Percentiles rank a stretch among this genome's conserved stretches.
Evolutionary conservation across 495 filamentous ascomycete genomes (phyloP).

Genomic region (Entonaema liquescens): DNA sequence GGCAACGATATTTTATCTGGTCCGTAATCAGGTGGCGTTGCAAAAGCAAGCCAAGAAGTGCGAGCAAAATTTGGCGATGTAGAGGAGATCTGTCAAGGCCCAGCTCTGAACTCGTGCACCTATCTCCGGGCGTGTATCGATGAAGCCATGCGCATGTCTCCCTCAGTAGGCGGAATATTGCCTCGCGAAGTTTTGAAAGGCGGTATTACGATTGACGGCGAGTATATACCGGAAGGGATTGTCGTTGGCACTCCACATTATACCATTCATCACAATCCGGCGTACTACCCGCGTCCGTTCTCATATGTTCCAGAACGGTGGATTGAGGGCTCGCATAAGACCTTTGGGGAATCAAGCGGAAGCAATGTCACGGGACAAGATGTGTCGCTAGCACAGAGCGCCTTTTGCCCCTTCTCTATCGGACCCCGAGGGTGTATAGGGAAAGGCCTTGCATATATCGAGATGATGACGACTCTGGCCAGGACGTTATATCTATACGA

Average conservation of each 20-base stretch:
- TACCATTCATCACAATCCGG: constrained; percentile 63
- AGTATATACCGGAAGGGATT: constrained; percentile 61
- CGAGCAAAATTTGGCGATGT: constrained; percentile 57
- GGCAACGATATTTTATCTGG: constrained; percentile 72
- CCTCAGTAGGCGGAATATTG: constrained; percentile 67
- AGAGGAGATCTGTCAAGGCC: constrained; percentile 61
- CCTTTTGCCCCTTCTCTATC: constrained; percentile 66
- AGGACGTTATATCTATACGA: constrained; percentile 60
- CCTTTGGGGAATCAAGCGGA: constrained; percentile 12
- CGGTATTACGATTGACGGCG: constrained; percentile 65
- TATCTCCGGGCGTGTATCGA: constrained; percentile 72
- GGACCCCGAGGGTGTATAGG: constrained; percentile 68
- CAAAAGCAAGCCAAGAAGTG: constrained; percentile 59
- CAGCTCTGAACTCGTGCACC: constrained; percentile 63
- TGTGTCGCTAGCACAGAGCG: constrained; percentile 56
- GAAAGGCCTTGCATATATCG: constrained; percentile 64
- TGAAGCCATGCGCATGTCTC: constrained; percentile 75
- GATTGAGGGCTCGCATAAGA: constrained; percentile 49
- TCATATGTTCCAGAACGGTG: constrained; percentile 64
- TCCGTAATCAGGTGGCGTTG: constrained; percentile 62
- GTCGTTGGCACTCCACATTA: constrained; percentile 65
- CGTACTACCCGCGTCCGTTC: constrained; percentile 63
- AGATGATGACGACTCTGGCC: constrained; percentile 60
- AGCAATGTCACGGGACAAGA: constrained; percentile 43
- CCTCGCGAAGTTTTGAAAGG: constrained; percentile 70